A percentile compares a stretch with the other conserved stretches of the same genome.
phyloP scores from a whole-genome alignment of 129 eudicot species.

The Ambrosia trifida region DNA sequence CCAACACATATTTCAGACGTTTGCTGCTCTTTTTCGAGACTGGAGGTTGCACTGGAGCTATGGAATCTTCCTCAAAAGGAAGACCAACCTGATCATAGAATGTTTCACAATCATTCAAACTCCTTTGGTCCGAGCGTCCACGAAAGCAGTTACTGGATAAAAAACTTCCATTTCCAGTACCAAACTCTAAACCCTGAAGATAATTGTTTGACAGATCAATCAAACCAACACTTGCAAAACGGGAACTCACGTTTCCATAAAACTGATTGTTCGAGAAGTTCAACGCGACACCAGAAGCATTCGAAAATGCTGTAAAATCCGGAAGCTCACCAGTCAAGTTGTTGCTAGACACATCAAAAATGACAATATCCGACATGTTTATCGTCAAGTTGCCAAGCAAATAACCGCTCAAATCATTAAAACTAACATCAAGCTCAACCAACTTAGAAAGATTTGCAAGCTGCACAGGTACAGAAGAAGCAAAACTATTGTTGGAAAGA shows the following conservation, averaged over 20 bases:
- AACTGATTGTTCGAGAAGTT: constrained; percentile 66
- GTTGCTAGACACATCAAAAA: constrained; percentile 50
- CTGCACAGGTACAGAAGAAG: constrained; percentile 52
- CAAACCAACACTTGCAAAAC: constrained; percentile 15
- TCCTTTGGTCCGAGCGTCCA: constrained; percentile 39
- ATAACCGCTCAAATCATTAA: constrained; percentile 48
- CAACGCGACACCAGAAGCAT: constrained; percentile 35
- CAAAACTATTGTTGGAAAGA: constrained; percentile 53
- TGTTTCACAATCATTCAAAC: constrained; percentile 40
- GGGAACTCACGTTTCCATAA: constrained; percentile 48
- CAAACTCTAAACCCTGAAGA: constrained; percentile 50
- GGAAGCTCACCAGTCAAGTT: constrained; percentile 51
- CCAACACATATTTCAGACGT: constrained; percentile 46
- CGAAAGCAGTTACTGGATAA: constrained; percentile 49
- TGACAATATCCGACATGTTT: constrained; percentile 30
- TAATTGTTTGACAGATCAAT: constrained; percentile 72
- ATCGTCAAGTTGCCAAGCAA: constrained; percentile 33
- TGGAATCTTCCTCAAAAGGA: constrained; percentile 23
- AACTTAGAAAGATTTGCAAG: constrained; percentile 52
- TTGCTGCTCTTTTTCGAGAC: constrained; percentile 31
- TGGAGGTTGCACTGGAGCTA: constrained; percentile 36
- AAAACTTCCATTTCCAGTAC: neutral
- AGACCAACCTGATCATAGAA: constrained; percentile 46
- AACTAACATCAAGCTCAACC: constrained; percentile 60
- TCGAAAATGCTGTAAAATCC: constrained; percentile 22